Conservation (phyloP, 805 yeast genomes). For the Myxozyma kluyveri region DNA sequence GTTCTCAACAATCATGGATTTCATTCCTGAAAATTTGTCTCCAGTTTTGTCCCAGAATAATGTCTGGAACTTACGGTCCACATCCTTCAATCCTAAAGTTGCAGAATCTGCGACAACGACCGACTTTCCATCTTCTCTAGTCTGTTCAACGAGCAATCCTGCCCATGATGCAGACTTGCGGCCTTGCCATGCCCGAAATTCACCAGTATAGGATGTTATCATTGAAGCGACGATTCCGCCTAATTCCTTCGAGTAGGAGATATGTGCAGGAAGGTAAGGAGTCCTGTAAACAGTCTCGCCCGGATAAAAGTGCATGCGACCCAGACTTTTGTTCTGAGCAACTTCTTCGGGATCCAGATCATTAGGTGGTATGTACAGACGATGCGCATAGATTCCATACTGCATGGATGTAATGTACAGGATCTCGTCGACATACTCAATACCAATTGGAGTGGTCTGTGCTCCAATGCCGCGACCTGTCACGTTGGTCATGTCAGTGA, state of each 20-base stretch:
- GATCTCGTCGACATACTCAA: conserved; percentile 20
- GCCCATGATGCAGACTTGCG: conserved; percentile 26
- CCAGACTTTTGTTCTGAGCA: conserved; percentile 21
- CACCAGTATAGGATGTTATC: conserved; percentile 15
- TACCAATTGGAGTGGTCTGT: conserved; percentile 26
- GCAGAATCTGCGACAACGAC: conserved; percentile 25
- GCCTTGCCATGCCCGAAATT: conserved; percentile 25
- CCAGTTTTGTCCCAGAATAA: conserved; percentile 27
- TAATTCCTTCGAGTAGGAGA: conserved; percentile 25
- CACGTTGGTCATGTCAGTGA: conserved; percentile 26
- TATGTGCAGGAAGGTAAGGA: conserved; percentile 25
- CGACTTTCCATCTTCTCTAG: conserved; percentile 15
- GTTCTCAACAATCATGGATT: conserved; percentile 24
- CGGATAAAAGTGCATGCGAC: conserved; percentile 28
- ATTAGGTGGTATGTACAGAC: conserved; percentile 24
- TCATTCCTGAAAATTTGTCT: conserved; percentile 18
- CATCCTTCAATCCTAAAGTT: conserved; percentile 12
- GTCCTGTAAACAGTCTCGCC: conserved; percentile 26
- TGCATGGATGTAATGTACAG: conserved; percentile 22
- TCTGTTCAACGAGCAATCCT: conserved; percentile 22
- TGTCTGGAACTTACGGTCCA: conserved; percentile 27
- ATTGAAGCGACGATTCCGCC: conserved; percentile 23
- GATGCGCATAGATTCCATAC: conserved; percentile 24
- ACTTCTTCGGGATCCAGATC: conserved; percentile 20
- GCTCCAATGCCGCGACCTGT: conserved; percentile 25